Percentiles rank a stretch among this genome's conserved stretches.
phyloP scores from a whole-genome alignment of 139 green algal genomes.

The Chlamydomonas incerta region DNA sequence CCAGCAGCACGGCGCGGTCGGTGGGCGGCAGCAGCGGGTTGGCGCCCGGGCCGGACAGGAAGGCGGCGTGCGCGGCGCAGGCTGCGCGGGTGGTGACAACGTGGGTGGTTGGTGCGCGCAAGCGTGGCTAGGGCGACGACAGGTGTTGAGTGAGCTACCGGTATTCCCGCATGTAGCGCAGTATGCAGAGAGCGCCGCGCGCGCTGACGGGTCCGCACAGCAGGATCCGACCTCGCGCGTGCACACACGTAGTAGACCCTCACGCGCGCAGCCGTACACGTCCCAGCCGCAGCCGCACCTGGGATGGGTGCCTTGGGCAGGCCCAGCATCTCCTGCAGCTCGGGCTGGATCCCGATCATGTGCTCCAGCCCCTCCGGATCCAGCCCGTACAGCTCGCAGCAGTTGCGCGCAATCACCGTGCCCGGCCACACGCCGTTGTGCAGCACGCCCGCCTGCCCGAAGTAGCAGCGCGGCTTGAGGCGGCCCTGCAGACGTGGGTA shows the following conservation, averaged over 20 bases:
- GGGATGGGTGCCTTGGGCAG: not conserved
- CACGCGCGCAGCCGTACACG: no score
- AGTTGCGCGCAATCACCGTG: constrained; percentile 42
- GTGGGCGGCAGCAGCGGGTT: constrained; percentile 30
- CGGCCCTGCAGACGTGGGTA: constrained; percentile 12
- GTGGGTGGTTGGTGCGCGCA: no score
- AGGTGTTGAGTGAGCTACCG: no score
- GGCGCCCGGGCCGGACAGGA: not conserved
- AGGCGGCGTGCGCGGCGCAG: constrained; percentile 13
- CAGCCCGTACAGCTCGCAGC: constrained; percentile 35
- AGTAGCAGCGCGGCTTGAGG: constrained; percentile 36
- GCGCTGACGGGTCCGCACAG: no score
- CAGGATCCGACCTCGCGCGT: no score
- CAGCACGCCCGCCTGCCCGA: constrained; percentile 35
- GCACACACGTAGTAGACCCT: no score
- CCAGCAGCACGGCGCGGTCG: constrained; percentile 22
- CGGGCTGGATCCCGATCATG: constrained; percentile 12
- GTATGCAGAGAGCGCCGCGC: no score
- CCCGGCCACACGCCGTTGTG: constrained; percentile 41
- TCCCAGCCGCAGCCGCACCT: not conserved
- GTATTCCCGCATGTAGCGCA: no score
- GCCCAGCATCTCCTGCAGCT: constrained; percentile 38
- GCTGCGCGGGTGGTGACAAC: no score
- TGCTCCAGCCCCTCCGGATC: constrained; percentile 19
- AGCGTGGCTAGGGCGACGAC: no score